Evolutionary conservation across 2,329 filamentous ascomycete genomes (phyloP).

Genomic region (Chrysosporium keratinophilum): DNA sequence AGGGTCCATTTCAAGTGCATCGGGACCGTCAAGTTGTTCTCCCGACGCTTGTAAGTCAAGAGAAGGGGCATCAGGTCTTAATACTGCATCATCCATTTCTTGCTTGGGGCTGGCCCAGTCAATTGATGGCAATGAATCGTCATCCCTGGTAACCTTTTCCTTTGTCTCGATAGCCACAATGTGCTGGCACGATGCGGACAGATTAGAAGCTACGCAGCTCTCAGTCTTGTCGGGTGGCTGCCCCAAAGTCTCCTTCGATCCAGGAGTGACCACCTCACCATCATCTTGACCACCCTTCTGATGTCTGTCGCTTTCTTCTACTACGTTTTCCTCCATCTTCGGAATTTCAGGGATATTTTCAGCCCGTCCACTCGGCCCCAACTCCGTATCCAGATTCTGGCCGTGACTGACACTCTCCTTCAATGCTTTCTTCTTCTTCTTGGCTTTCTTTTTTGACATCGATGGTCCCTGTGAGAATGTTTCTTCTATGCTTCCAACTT

Average conservation of each 20-base stretch:
- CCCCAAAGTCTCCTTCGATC: background rate
- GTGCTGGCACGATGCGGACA: background rate
- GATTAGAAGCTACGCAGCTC: background rate
- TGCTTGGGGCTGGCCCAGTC: constrained; percentile 26
- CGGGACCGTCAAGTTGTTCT: constrained; percentile 6
- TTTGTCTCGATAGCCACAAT: background rate
- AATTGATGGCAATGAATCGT: constrained; percentile 31
- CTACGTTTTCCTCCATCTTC: background rate
- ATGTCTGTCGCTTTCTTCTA: background rate
- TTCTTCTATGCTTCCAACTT: background rate
- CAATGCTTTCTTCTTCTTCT: background rate
- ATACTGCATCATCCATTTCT: constrained; percentile 8
- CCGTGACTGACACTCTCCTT: background rate
- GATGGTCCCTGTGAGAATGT: background rate
- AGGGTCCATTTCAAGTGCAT: constrained; percentile 11
- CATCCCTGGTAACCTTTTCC: constrained; percentile 15
- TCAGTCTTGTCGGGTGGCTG: background rate
- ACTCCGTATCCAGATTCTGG: background rate
- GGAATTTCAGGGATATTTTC: background rate
- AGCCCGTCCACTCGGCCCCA: background rate
- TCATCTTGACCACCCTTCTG: background rate
- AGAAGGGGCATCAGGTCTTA: constrained; percentile 13
- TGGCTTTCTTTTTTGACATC: background rate
- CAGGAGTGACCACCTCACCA: background rate
- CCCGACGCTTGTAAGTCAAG: constrained; percentile 16